Evolutionary conservation across 768 basidiomycete genomes (phyloP).

Genomic region (Coprinopsis sp.): DNA sequence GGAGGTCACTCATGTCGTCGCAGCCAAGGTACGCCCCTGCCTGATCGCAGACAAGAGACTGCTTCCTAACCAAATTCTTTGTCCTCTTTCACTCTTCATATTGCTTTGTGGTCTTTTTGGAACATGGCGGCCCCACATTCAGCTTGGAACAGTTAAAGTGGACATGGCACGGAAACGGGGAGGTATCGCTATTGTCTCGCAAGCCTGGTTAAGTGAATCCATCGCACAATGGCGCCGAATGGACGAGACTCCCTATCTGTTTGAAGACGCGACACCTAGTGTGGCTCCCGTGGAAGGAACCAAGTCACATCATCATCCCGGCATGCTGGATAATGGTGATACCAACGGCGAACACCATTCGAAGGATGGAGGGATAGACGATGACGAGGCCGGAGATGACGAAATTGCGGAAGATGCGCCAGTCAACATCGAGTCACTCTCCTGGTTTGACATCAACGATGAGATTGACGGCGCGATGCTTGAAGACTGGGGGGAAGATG

Average conservation of each 20-base stretch:
- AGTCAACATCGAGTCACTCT: conserved; percentile 43
- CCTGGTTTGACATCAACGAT: conserved; percentile 77
- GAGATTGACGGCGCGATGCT: conserved; percentile 87
- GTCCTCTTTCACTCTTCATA: not conserved
- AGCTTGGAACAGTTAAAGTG: conserved; percentile 92
- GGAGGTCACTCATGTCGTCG: conserved; percentile 85
- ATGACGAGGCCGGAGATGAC: conserved; percentile 39
- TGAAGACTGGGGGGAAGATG: conserved; percentile 67
- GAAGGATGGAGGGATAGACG: conserved; percentile 63
- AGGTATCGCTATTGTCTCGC: conserved; percentile 79
- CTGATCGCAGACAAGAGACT: no score
- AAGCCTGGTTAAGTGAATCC: conserved; percentile 86
- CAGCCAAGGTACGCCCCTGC: conserved; percentile 65
- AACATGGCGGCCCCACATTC: not conserved
- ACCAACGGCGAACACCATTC: conserved; percentile 47
- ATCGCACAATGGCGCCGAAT: conserved; percentile 83
- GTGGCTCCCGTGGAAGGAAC: no score
- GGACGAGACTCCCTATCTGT: conserved; percentile 72
- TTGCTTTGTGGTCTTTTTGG: no score
- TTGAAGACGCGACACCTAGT: conserved; percentile 54
- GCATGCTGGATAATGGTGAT: no score
- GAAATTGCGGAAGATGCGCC: conserved; percentile 16
- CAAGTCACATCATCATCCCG: no score
- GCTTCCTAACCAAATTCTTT: no score
- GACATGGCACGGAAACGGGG: conserved; percentile 74